Conservation (phyloP, 805 yeast species). For the Candida berthetii region DNA sequence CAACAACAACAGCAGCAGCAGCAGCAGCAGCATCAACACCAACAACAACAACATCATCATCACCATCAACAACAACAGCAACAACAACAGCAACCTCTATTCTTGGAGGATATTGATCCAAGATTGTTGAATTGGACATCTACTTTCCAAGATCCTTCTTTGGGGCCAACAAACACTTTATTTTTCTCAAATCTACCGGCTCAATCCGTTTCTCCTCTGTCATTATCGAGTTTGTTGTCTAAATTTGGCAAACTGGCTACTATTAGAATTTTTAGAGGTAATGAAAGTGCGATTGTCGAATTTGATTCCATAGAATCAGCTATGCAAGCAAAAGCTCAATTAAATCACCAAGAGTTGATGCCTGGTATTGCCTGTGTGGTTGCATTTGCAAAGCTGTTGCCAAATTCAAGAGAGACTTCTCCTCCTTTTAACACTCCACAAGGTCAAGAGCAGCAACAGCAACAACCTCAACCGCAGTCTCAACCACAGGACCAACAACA, state of each 20-base stretch:
- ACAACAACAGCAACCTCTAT: constrained; percentile 18
- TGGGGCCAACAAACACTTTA: constrained; percentile 74
- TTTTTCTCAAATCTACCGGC: constrained; percentile 78
- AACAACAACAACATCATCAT: constrained; percentile 16
- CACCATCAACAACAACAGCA: too few species aligned
- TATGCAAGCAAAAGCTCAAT: constrained; percentile 66
- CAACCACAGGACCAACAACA: constrained; percentile 9
- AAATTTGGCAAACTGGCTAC: constrained; percentile 58
- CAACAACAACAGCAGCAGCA: too few species aligned
- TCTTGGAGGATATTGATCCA: constrained; percentile 56
- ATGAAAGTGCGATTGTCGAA: constrained; percentile 58
- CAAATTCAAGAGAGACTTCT: constrained; percentile 19
- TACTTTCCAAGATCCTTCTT: constrained; percentile 58
- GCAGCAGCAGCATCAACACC: too few species aligned
- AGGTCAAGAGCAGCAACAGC: constrained; percentile 21
- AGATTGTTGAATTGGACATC: constrained; percentile 57
- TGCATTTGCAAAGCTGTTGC: constrained; percentile 74
- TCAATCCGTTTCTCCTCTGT: constrained; percentile 38
- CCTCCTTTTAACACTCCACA: constrained; percentile 14
- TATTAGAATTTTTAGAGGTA: constrained; percentile 50
- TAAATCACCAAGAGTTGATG: constrained; percentile 77
- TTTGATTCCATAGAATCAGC: constrained; percentile 71
- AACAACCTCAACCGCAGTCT: constrained; percentile 10
- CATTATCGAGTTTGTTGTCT: constrained; percentile 54
- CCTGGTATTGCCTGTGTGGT: constrained; percentile 74